Base-by-base conservation (phyloP, 352 stramenopile genomes). In the Pythium insidiosum region DNA sequence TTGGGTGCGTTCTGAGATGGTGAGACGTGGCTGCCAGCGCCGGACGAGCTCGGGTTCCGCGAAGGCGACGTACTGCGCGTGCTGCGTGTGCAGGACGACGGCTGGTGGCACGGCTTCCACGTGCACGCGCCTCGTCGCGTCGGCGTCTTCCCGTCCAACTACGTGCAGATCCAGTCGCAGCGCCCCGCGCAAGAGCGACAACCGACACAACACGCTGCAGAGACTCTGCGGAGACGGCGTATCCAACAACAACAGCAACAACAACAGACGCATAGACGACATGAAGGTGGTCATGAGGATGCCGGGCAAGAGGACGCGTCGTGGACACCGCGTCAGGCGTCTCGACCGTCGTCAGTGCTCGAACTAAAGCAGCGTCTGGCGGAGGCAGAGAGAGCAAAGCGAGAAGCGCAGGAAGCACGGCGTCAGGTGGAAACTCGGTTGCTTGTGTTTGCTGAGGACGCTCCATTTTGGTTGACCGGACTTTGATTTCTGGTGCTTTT, bases 81-180 rank as follows among this genome's bases (percentile, higher is more conserved):
- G 9, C 20, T 78, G 16, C 56, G 42, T 4, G 56, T 81, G 22
- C 73, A 84, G 28, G 66, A 75, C 11, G 73, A 86, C 43, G 70
- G 69, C 15, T 86, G 73, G 73, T 86, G 73, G 73, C 47, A 56
- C 4, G 73, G 70, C 6, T 79, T 68, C 40, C 39, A 47, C 10
- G 44, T 68, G 4, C 42, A 64, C 5, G 47, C 38, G 2, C 61
- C 71, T 19, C 40, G 52, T 21, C 36, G 47, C 13, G 20, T 70
- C 5, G 70, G 70, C 1, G 49, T 83, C 24, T 86, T 86, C 34
- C 73, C 70, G 11, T 86, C 66, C 43, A 86, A 86, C 51, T 84
- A 86, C 47, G 73, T 84, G 11, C 59, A 71, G 22, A 68, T 84
- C 9, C 55, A 73, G 30, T 55, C 65, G 6, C 50, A 61, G 15